Evolutionary conservation across 495 filamentous ascomycete species (phyloP).

Genomic region (Recurvomyces mirabilis): DNA sequence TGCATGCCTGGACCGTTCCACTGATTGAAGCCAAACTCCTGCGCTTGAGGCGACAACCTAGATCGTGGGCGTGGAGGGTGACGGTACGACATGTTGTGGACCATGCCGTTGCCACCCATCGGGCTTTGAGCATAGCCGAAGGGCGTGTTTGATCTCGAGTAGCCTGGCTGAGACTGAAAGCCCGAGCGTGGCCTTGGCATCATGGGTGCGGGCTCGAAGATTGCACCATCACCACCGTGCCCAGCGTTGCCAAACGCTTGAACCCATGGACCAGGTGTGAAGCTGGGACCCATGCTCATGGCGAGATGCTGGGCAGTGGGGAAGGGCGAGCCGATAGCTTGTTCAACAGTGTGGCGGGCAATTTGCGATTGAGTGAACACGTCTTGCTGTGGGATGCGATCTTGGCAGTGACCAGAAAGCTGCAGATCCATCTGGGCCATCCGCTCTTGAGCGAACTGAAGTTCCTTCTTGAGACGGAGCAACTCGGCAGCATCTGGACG

Average conservation of each 20-base stretch:
- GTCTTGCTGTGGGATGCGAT: neutral
- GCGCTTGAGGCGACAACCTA: conserved; percentile 71
- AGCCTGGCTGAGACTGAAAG: conserved; percentile 26
- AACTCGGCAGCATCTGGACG: conserved; percentile 38
- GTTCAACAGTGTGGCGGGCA: conserved; percentile 63
- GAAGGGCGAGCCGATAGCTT: conserved; percentile 52
- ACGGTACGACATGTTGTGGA: neutral
- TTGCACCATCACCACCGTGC: conserved; percentile 40
- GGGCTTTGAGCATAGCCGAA: conserved; percentile 4
- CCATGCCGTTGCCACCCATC: neutral
- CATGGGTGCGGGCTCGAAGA: conserved; percentile 9
- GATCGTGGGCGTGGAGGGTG: conserved; percentile 45
- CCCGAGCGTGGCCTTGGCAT: conserved; percentile 15
- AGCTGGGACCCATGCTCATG: conserved; percentile 8
- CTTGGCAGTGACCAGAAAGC: conserved; percentile 37
- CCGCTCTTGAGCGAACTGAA: conserved; percentile 65
- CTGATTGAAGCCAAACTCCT: conserved; percentile 49
- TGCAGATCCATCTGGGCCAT: conserved; percentile 79
- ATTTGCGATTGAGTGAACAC: conserved; percentile 48
- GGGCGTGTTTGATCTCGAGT: conserved; percentile 28
- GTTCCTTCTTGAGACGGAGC: conserved; percentile 54
- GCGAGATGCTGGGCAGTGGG: conserved; percentile 20
- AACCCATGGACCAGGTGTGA: neutral
- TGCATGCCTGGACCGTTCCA: conserved; percentile 25
- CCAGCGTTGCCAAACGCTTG: conserved; percentile 51